phyloP scores from a whole-genome alignment of 345 rosid species.

The Orychophragmus violaceus region DNA sequence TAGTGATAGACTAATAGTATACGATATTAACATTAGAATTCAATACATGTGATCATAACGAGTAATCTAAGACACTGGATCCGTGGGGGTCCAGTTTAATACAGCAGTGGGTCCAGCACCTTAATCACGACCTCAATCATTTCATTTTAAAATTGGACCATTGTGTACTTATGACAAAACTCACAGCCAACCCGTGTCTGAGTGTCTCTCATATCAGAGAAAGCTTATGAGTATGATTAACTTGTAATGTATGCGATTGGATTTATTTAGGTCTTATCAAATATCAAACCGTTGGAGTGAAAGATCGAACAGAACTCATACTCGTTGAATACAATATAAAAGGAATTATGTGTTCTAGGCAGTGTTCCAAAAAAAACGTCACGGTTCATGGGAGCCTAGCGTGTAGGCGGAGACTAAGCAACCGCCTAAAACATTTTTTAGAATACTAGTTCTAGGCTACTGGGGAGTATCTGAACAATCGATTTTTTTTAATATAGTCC shows the following conservation, averaged over 20 bases:
- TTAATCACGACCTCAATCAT: conserved; percentile 17
- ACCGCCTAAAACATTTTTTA: no score
- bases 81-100: conserved; percentile 11
- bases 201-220: neutral
- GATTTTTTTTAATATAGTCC: neutral
- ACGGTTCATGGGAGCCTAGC: no score
- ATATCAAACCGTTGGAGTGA: neutral
- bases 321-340: no score
- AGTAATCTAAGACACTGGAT: conserved; percentile 23
- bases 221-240: neutral
- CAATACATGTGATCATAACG: neutral
- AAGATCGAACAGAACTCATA: neutral
- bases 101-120: conserved; percentile 8
- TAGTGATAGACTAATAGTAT: neutral
- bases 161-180: neutral
- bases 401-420: no score
- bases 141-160: conserved; percentile 6
- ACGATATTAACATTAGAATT: neutral
- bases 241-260: neutral
- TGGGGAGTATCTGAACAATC: neutral
- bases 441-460: no score
- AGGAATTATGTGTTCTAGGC: no score
- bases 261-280: neutral
- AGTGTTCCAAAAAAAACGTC: no score
- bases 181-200: neutral